Conservation (phyloP, 257 asterid species). For the Vinca minor region DNA sequence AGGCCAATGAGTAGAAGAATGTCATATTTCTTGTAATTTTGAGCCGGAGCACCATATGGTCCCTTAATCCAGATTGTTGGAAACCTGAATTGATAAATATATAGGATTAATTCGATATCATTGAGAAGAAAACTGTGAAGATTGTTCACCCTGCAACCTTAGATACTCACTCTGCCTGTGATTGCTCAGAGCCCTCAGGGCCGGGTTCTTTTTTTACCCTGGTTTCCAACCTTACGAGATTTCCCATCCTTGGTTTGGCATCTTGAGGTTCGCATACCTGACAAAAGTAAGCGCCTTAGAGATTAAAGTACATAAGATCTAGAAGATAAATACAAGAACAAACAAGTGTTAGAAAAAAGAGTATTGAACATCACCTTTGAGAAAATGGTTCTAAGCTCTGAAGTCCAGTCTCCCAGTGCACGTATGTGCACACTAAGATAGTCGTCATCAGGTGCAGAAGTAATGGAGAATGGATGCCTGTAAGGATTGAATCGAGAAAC, state of each 20-base stretch:
- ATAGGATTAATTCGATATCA: slow-evolving; percentile 30
- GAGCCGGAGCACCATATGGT: slow-evolving; percentile 94
- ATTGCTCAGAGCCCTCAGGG: slow-evolving; percentile 25
- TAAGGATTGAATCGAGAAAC: too few species aligned
- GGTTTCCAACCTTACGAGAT: slow-evolving; percentile 65
- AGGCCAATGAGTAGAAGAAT: slow-evolving; percentile 71
- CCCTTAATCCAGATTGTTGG: slow-evolving; percentile 67
- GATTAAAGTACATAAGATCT: too few species aligned
- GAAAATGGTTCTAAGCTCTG: slow-evolving; percentile 61
- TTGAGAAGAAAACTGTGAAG: too few species aligned
- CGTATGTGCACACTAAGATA: slow-evolving; percentile 80
- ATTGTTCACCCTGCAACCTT: too few species aligned
- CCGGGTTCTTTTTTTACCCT: slow-evolving; percentile 8
- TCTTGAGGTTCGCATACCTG: slow-evolving; percentile 64
- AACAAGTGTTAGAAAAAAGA: too few species aligned
- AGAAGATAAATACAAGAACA: too few species aligned
- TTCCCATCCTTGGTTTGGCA: slow-evolving; percentile 35
- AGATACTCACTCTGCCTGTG: slow-evolving; percentile 46
- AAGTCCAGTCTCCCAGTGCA: slow-evolving; percentile 84
- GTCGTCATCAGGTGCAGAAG: slow-evolving; percentile 89
- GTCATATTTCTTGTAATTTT: slow-evolving; percentile 75
- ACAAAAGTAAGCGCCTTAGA: background rate
- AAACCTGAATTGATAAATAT: slow-evolving; percentile 34
- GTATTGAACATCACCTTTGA: slow-evolving; percentile 63
- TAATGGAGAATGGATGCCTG: slow-evolving; percentile 96